Evolutionary conservation across 139 green algal genomes (phyloP).

Genomic region (Astrephomene gubernaculifera): DNA sequence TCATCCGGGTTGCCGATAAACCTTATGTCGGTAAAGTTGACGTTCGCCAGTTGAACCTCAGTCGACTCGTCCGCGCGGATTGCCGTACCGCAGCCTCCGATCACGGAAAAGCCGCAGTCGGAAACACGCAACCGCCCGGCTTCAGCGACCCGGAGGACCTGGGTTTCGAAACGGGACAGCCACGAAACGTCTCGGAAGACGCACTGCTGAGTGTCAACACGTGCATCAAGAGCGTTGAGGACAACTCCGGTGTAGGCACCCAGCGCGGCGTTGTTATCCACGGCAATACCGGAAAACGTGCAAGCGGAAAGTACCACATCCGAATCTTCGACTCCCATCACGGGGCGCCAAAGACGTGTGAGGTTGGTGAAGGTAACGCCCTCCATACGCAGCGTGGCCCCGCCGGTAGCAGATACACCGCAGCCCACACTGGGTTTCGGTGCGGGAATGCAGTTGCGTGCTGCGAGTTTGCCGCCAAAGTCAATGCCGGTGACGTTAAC

Average conservation of each 20-base stretch:
- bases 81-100: neutral
- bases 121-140: neutral
- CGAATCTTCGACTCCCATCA: no score
- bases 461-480: no score
- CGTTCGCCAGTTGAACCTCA: neutral
- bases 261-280: no score
- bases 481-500: no score
- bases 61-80: neutral
- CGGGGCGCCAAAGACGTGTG: no score
- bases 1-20: neutral
- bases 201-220: neutral
- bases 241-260: no score
- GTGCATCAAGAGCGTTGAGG: neutral
- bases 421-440: no score
- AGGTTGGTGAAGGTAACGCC: neutral
- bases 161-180: neutral
- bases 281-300: no score
- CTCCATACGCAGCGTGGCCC: no score
- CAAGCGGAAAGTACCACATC: no score
- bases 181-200: neutral
- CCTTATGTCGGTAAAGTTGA: neutral
- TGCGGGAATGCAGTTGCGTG: no score
- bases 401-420: no score
- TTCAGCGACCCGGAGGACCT: neutral
- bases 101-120: neutral